Evolutionary conservation across 129 eudicot genomes (phyloP), one percentile per base, ranked within the genome.

Genomic region (Rutidosis leptorrhynchoides): DNA sequence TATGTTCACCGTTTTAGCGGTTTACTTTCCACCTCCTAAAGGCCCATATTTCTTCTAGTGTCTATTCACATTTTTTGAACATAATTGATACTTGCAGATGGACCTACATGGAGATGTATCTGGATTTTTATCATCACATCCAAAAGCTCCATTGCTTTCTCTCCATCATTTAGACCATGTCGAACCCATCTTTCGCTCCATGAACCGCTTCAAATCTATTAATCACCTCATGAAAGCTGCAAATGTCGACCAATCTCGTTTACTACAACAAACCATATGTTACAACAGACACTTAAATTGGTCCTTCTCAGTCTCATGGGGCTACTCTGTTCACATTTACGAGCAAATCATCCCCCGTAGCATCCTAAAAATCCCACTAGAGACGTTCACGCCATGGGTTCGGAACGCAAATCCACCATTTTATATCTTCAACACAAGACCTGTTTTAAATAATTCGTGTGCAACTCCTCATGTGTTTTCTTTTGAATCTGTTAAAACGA

Each of bases 211-310:
- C 16, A 37, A 57, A 6, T 57, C 62, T 26, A 21, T 28, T 7
- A 57, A 26, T 6, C 62, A 57, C 10, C 62, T 57, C 1, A 57
- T 26, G 62, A 57, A 57, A 57, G 62, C 62, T 26, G 62, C 62
- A 2, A 26, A 26, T 0, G 11, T 57, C 17, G 62, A 57, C 21
- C 62, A 26, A 26, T 57, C 62, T 1, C 62, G 62, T 11, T 2
- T 57, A 26, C 2, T 57, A 26, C 62, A 57, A n/a, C 62, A 57
- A 26, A 26, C 62, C 9, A 26, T 26, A 25, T 26, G 62, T 6
- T 57, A 57, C 33, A 57, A 57, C 62, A 57, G 37, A 57, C 26
- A 11, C 9, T 16, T 57, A 26, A 25, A 3, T 6, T 57, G 37
- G 62, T 57, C 37, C 4, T 57, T 57, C 26, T 57, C 62, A 26